These are phyloP conservation scores for Geotrichum aggregatum DNA, from an alignment of 1,139 yeast genomes.

Conservation along the genomic window DNA sequence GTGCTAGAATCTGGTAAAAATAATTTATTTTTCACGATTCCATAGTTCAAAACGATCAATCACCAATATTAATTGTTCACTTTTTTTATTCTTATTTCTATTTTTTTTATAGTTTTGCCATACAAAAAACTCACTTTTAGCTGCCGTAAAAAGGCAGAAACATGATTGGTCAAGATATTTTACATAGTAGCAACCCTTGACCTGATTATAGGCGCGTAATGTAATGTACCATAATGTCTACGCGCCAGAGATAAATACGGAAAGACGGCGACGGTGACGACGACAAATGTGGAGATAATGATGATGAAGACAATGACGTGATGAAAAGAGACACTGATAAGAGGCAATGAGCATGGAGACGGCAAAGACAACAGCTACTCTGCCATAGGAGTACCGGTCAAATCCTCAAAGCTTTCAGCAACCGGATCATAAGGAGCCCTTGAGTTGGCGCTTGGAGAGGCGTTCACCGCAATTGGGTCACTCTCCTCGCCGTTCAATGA, in stretches of 20 bases:
- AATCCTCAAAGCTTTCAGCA: neutral
- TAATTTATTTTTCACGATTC: too few species aligned
- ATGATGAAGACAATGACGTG: too few species aligned
- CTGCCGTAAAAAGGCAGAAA: neutral
- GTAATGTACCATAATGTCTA: too few species aligned
- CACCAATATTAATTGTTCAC: too few species aligned
- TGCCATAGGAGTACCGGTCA: neutral
- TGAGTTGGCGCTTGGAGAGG: too few species aligned
- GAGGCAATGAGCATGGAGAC: too few species aligned
- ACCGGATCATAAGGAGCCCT: neutral
- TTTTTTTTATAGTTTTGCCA: neutral
- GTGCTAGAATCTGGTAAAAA: neutral
- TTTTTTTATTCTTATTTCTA: too few species aligned
- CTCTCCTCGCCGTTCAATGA: neutral
- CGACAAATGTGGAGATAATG: too few species aligned
- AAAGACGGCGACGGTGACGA: too few species aligned
- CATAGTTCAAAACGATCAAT: too few species aligned
- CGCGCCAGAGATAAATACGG: too few species aligned
- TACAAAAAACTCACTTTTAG: neutral
- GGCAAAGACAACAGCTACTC: neutral
- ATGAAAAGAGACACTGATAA: neutral
- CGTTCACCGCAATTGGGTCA: neutral
- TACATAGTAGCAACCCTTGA: neutral
- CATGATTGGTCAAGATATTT: neutral
- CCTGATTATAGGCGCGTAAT: too few species aligned